Conservation (phyloP, 1,284 basidiomycete species). For the Bjerkandera adusta region DNA sequence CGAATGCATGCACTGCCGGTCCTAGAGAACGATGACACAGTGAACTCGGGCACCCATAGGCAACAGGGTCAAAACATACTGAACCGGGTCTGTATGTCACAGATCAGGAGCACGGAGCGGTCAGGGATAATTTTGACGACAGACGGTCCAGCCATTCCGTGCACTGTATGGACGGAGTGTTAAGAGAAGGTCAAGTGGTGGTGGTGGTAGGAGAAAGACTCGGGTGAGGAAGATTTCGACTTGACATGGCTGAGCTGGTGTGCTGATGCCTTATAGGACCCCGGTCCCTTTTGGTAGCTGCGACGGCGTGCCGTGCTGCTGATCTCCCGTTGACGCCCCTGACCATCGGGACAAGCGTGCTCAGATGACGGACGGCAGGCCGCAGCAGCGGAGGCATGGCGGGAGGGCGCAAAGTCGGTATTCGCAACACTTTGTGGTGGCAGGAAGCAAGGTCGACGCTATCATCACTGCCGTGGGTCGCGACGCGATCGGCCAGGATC, state of each 20-base stretch:
- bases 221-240: slow-evolving; percentile 11
- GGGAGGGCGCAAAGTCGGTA: no score
- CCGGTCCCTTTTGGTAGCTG: not conserved
- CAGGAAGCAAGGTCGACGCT: no score
- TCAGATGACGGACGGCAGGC: no score
- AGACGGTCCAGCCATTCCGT: slow-evolving; percentile 25
- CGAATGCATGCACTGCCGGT: slow-evolving; percentile 62
- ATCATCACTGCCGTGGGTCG: no score
- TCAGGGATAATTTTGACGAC: slow-evolving; percentile 41
- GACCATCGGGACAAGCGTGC: no score
- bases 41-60: not conserved
- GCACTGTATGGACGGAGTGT: not conserved
- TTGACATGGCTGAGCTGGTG: not conserved
- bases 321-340: slow-evolving; percentile 1
- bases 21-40: slow-evolving; percentile 31
- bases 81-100: slow-evolving; percentile 79
- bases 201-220: slow-evolving; percentile 6
- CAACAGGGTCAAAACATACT: slow-evolving; percentile 41
- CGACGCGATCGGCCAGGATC: no score
- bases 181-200: slow-evolving; percentile 7
- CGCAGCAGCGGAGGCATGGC: no score
- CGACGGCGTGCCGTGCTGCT: slow-evolving; percentile 3
- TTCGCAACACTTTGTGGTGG: no score
- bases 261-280: not conserved
- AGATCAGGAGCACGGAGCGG: slow-evolving; percentile 69